Evolutionary conservation across 768 basidiomycete species (phyloP), one percentile per base, ranked within the genome.

Genomic region (Steccherinum ochraceum): DNA sequence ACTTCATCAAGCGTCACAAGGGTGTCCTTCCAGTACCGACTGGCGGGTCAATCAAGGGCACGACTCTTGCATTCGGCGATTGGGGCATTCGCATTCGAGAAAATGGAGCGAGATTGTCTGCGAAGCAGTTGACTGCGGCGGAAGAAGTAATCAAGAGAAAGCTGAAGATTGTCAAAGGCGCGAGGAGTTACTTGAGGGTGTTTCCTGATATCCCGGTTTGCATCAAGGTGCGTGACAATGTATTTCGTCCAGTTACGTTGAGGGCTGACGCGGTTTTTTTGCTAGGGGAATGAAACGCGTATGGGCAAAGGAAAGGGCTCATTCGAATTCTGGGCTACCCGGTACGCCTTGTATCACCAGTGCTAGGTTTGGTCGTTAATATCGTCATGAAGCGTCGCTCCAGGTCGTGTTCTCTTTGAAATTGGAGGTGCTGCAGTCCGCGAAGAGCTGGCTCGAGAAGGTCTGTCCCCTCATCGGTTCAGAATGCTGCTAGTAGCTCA

Each of bases 221-320:
- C 73, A 84, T 97, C 49, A 98, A 99, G 81, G 92, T 90, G 52
- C 41, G 74, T 60, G 5, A 30, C 13, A 16, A 45, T 24, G 43
- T 45, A 35, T 3, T 24, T 3, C 16, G 10, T 10, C 13, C 19
- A 12, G 4, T n/a, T 19, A 1, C 10, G 11, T 3, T 12, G 4
- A 4, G 43, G 40, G 19, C 12, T 1, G 43, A 26, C 27, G 2
- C 18, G 23, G 5, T 21, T 20, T 24, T 58, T 12, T 24, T 20
- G 52, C 4, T 53, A 93, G 90, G 95, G 96, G 49, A 98, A 96
- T 60, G 94, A 98, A 69, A 94, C 93, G 4, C 88, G 96, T 77
- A 97, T 98, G 96, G 96, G 96, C 46, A 98, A 98, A 70, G 96
- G 96, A 52, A 99, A 99, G 68, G 96, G 96, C 43, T 81, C 88